These are phyloP conservation scores for Apiospora malaysiana DNA, from an alignment of 2,329 filamentous ascomycete genomes.

Conservation along the genomic window DNA sequence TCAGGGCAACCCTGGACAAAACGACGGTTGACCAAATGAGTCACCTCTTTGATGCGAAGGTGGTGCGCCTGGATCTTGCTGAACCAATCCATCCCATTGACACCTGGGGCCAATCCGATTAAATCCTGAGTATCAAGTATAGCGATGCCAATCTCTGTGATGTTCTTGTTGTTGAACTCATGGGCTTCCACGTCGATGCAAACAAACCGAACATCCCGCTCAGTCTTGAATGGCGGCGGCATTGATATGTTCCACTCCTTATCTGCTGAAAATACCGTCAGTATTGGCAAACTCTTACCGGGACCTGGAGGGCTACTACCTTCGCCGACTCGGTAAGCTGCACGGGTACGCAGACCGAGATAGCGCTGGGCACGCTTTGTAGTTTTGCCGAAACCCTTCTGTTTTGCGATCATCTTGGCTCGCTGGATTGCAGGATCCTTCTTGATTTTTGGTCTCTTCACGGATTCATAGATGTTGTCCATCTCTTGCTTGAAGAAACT, in stretches of 20 bases:
- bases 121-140: constrained; percentile 74
- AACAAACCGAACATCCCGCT: constrained; percentile 71
- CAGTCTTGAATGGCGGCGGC: constrained; percentile 52
- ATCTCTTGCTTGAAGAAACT: constrained; percentile 61
- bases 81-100: constrained; percentile 70
- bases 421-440: constrained; percentile 51
- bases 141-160: constrained; percentile 88
- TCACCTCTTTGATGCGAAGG: constrained; percentile 75
- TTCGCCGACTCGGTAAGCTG: not conserved
- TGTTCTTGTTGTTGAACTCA: constrained; percentile 66
- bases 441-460: constrained; percentile 50
- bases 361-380: constrained; percentile 72
- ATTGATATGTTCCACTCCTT: constrained; percentile 40
- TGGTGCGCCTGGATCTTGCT: constrained; percentile 72
- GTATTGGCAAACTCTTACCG: not conserved
- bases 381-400: constrained; percentile 58
- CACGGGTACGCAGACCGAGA: constrained; percentile 63
- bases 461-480: constrained; percentile 53
- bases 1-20: constrained; percentile 78
- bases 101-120: constrained; percentile 61
- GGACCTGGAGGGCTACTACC: constrained; percentile 24
- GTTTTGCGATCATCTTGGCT: constrained; percentile 53
- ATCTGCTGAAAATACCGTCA: not conserved
- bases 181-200: constrained; percentile 84
- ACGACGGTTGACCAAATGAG: constrained; percentile 67